Evolutionary conservation across 108 stramenopile genomes (phyloP).

Genomic region (Chaetoceros tenuissimus): DNA sequence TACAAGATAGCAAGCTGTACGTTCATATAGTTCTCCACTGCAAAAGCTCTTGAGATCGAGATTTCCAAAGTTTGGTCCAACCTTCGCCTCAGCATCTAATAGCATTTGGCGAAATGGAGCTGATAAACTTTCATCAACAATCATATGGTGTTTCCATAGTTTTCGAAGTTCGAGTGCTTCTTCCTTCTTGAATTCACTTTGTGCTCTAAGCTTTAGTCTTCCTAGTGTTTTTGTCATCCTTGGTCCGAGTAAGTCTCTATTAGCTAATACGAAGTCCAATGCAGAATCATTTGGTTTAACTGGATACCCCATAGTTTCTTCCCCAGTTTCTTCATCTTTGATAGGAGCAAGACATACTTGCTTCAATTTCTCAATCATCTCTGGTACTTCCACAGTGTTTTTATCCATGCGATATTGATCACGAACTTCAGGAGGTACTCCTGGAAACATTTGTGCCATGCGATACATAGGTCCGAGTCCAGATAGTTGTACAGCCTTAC

Average conservation of each 20-base stretch:
- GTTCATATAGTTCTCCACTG: constrained; percentile 59
- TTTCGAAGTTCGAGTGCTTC: constrained; percentile 38
- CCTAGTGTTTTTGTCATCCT: constrained; percentile 54
- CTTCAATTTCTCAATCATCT: constrained; percentile 50
- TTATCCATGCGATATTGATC: constrained; percentile 53
- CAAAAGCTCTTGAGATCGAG: constrained; percentile 52
- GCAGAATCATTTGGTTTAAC: constrained; percentile 54
- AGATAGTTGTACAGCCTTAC: constrained; percentile 60
- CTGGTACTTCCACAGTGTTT: constrained; percentile 47
- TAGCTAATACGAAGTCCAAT: constrained; percentile 73
- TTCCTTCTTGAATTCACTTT: constrained; percentile 35
- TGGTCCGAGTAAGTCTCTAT: constrained; percentile 57
- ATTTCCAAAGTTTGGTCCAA: constrained; percentile 82
- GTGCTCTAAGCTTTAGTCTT: constrained; percentile 45
- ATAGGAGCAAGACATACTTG: constrained; percentile 45
- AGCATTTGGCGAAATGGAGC: constrained; percentile 83
- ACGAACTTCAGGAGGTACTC: constrained; percentile 55
- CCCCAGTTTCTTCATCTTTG: constrained; percentile 22
- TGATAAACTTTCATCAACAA: constrained; percentile 74
- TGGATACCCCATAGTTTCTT: constrained; percentile 34
- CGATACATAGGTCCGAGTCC: constrained; percentile 62
- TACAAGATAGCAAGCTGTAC: constrained; percentile 69
- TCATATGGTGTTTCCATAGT: constrained; percentile 55
- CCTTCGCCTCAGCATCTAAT: constrained; percentile 56
- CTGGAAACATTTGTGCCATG: constrained; percentile 81